Conservation (phyloP, 306 rosid species). For the Astragalus membranaceus region DNA sequence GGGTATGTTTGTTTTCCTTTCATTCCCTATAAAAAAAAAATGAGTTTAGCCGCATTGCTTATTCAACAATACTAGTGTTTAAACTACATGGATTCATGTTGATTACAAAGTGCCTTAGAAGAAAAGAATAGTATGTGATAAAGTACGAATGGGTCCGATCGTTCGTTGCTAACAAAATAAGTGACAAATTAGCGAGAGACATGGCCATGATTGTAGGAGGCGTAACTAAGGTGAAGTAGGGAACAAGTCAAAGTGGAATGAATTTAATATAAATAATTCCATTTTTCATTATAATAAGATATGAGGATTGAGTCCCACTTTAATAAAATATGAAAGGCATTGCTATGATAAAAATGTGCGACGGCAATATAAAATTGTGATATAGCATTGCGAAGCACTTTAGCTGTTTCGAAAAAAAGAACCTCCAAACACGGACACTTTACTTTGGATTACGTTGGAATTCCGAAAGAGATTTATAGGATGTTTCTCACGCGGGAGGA, state of each 20-base stretch:
- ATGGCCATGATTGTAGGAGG: slow-evolving; percentile 33
- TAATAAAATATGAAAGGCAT: too few species aligned
- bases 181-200: neutral
- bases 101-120: neutral
- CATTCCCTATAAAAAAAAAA: too few species aligned
- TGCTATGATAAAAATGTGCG: too few species aligned
- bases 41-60: too few species aligned
- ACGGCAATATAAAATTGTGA: too few species aligned
- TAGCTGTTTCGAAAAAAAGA: neutral
- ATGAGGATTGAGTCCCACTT: slow-evolving; percentile 8
- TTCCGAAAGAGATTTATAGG: neutral
- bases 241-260: slow-evolving; percentile 14
- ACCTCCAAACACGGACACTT: neutral
- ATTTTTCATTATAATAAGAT: neutral
- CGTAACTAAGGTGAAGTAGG: slow-evolving; percentile 1
- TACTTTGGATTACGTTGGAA: neutral
- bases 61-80: neutral
- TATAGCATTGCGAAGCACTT: neutral
- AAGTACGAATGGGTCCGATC: slow-evolving; percentile 19
- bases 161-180: neutral
- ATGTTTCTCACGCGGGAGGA: neutral
- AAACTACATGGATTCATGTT: neutral
- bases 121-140: neutral
- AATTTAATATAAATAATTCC: neutral
- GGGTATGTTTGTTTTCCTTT: too few species aligned